Evolutionary conservation across 2,329 filamentous ascomycete species (phyloP), one percentile per base, ranked within the genome.

Genomic region (Graphilbum sp.): DNA sequence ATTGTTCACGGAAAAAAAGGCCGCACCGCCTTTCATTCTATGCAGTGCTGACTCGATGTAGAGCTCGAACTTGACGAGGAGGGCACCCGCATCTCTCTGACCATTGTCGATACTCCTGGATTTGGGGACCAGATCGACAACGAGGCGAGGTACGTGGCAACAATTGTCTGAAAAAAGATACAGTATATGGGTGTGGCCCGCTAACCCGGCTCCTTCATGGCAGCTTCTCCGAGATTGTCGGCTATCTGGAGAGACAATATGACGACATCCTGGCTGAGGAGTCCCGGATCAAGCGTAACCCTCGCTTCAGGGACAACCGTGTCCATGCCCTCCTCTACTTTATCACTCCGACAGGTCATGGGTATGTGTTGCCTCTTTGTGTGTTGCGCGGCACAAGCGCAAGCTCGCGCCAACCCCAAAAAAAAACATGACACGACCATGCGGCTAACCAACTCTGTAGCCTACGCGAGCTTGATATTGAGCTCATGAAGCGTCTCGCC

Each of bases 271-370:
- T 98, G 52, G 88, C 90, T 45, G 88, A 96, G 67, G 90, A 98
- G 69, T 96, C 90, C 54, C 85, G 90, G 69, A 98, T 98, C 72
- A 98, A 98, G 83, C 90, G 90, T 86, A 98, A 98, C 69, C 90
- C 90, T 52, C 79, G 90, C 55, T 98, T 98, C 80, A 80, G 90
- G 57, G 90, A 98, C 67, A 96, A 98, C 68, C 84, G 90, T 67
- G 85, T 98, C 35, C 90, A 98, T 57, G 90, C 87, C 50, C 77
- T 98, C 59, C 79, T 98, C 53, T 98, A 98, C 73, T 98, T 98
- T 62, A 96, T 98, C 69, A 93, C 90, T 48, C 90, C 90, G 35
- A 98, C 90, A 45, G 90, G 90, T 53, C 86, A 95, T 60, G 87
- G 81, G 81, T 86, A 69, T 54, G 74, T 59, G 18, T 29, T 19